Evolutionary conservation across 164 flowering plant genomes (phyloP).

Genomic region (Chimonanthus salicifolius): DNA sequence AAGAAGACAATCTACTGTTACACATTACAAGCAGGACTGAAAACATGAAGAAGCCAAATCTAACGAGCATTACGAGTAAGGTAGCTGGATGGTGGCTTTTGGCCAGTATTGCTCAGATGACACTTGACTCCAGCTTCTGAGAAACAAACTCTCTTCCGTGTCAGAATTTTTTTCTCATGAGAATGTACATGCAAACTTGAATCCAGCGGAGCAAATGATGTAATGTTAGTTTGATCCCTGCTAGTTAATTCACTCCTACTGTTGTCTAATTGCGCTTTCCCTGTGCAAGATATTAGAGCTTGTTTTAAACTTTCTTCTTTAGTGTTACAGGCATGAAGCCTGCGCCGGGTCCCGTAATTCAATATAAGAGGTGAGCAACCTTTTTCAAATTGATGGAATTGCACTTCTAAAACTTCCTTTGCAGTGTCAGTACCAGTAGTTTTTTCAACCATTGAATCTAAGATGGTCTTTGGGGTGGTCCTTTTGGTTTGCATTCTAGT

Average conservation of each 20-base stretch:
- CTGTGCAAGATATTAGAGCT: slow-evolving; percentile 6
- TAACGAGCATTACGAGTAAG: slow-evolving; percentile 25
- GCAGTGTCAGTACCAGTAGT: slow-evolving; percentile 15
- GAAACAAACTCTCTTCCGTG: slow-evolving; percentile 59
- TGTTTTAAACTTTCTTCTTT: slow-evolving; percentile 13
- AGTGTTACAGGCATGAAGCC: slow-evolving; percentile 29
- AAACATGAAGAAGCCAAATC: neutral
- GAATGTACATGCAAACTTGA: slow-evolving; percentile 13
- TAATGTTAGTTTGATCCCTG: slow-evolving; percentile 9
- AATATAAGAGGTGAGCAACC: slow-evolving; percentile 26
- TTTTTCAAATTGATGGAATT: slow-evolving; percentile 13
- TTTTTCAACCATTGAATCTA: slow-evolving; percentile 1
- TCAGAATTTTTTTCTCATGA: slow-evolving; percentile 15
- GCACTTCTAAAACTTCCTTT: slow-evolving; percentile 19
- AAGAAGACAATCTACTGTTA: neutral
- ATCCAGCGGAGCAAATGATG: slow-evolving; percentile 1
- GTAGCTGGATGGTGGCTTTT: slow-evolving; percentile 17
- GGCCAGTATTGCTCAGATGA: slow-evolving; percentile 18
- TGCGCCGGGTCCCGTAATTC: slow-evolving; percentile 18
- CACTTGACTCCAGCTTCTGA: slow-evolving; percentile 29
- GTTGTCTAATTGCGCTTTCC: neutral
- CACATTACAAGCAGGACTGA: neutral
- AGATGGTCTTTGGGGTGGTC: slow-evolving; percentile 5
- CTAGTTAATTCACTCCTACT: neutral
- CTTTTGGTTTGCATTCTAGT: neutral